Evolutionary conservation across 208 protist genomes (phyloP).

Genomic region (Crithidia bombi): DNA sequence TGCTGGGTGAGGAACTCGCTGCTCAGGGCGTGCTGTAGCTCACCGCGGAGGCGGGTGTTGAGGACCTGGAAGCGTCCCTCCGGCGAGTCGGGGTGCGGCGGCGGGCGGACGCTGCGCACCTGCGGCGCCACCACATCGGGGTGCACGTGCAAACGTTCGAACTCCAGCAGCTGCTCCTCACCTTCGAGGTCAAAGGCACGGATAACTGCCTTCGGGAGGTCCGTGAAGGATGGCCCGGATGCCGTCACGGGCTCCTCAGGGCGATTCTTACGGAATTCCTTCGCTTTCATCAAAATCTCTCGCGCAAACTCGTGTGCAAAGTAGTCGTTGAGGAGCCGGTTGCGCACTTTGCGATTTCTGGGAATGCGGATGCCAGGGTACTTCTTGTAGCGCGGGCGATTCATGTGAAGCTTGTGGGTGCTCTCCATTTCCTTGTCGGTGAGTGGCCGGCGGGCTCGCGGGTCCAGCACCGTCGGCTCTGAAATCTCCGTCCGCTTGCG

Average conservation of each 20-base stretch:
- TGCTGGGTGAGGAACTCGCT: constrained; percentile 82
- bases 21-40: constrained; percentile 82
- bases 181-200: constrained; percentile 71
- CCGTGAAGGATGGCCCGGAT: constrained; percentile 52
- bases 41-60: constrained; percentile 70
- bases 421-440: constrained; percentile 56
- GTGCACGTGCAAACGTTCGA: constrained; percentile 24
- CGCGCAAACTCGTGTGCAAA: constrained; percentile 63
- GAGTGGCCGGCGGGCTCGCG: constrained; percentile 68
- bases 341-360: constrained; percentile 75
- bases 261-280: constrained; percentile 44
- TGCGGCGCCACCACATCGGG: constrained; percentile 27
- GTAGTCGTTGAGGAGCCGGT: constrained; percentile 84
- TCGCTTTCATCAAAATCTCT: constrained; percentile 58
- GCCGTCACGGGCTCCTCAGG: constrained; percentile 18
- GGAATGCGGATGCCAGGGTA: constrained; percentile 86
- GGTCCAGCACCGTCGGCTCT: constrained; percentile 76
- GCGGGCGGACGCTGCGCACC: constrained; percentile 26
- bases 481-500: constrained; percentile 62
- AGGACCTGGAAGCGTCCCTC: constrained; percentile 76
- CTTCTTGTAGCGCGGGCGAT: constrained; percentile 73
- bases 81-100: constrained; percentile 57
- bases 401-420: constrained; percentile 50
- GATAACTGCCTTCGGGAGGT: constrained; percentile 62
- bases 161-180: constrained; percentile 53